Percentiles rank a stretch among this genome's conserved stretches.
Evolutionary conservation across 2,329 filamentous ascomycete genomes (phyloP).

Genomic region (Hirsutella rhossiliensis): DNA sequence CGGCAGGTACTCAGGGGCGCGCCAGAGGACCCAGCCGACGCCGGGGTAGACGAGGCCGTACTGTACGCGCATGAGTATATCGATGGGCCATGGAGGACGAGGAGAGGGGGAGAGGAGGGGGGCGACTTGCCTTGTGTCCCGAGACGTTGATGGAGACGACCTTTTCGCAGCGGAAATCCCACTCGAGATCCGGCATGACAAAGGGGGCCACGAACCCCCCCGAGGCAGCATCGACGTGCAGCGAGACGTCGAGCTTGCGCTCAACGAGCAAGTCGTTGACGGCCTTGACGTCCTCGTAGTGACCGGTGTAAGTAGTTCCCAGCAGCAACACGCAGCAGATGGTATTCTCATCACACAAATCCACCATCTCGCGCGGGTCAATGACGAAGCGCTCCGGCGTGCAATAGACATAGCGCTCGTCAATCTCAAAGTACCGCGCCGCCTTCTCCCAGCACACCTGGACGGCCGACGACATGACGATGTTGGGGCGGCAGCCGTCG

Average conservation of each 20-base stretch:
- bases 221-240: conserved; percentile 87
- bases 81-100: background rate
- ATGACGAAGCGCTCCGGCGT: conserved; percentile 49
- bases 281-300: conserved; percentile 87
- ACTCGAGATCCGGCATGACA: conserved; percentile 68
- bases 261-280: conserved; percentile 79
- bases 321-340: conserved; percentile 91
- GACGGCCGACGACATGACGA: conserved; percentile 91
- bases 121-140: conserved; percentile 58
- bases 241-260: conserved; percentile 65
- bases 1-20: conserved; percentile 69
- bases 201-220: conserved; percentile 93
- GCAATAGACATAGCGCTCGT: conserved; percentile 70
- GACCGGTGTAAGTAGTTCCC: conserved; percentile 87
- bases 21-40: conserved; percentile 90
- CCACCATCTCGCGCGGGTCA: conserved; percentile 48
- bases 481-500: conserved; percentile 76
- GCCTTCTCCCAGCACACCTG: conserved; percentile 98
- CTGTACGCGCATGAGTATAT: conserved; percentile 12
- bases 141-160: conserved; percentile 92
- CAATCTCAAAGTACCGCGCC: conserved; percentile 80
- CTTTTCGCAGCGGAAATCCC: conserved; percentile 84
- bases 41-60: conserved; percentile 69
- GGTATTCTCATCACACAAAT: conserved; percentile 53
- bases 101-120: background rate